Conservation (phyloP, 805 yeast genomes). For the Yamadazyma paraphyllophila region DNA sequence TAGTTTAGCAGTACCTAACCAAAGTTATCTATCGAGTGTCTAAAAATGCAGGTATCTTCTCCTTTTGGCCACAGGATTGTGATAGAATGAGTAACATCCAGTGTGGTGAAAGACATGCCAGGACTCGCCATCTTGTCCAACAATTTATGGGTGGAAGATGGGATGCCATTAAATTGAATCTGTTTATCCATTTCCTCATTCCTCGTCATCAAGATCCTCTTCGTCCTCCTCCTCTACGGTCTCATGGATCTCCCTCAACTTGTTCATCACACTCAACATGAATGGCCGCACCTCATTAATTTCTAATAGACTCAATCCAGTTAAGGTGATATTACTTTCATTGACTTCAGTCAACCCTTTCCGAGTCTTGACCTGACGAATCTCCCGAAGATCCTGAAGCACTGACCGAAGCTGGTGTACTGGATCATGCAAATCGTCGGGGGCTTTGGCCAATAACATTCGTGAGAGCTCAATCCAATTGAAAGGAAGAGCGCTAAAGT, state of each 20-base stretch:
- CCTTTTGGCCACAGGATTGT: too few relatives aligned
- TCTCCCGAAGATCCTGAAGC: constrained; percentile 81
- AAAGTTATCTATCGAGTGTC: too few relatives aligned
- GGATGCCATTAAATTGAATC: too few relatives aligned
- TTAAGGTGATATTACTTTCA: constrained; percentile 78
- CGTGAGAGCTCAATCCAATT: constrained; percentile 85
- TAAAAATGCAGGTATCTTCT: too few relatives aligned
- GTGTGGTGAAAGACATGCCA: too few relatives aligned
- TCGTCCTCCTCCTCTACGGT: constrained; percentile 17
- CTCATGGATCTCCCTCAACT: constrained; percentile 56
- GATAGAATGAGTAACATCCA: too few relatives aligned
- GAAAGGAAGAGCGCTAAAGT: constrained; percentile 76
- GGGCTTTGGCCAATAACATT: constrained; percentile 62
- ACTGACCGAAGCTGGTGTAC: constrained; percentile 66
- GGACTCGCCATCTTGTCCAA: too few relatives aligned
- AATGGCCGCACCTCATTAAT: constrained; percentile 87
- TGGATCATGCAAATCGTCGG: constrained; percentile 77
- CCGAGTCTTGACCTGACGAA: constrained; percentile 75
- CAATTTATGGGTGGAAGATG: too few relatives aligned
- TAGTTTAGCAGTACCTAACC: too few relatives aligned
- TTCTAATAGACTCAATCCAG: constrained; percentile 79
- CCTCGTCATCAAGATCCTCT: constrained; percentile 6
- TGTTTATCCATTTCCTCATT: neutral
- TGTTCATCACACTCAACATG: constrained; percentile 76
- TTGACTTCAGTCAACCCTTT: constrained; percentile 77